Evolutionary conservation across 345 rosid species (phyloP), one percentile per base, ranked within the genome.

Genomic region (Eutrema yunnanense): DNA sequence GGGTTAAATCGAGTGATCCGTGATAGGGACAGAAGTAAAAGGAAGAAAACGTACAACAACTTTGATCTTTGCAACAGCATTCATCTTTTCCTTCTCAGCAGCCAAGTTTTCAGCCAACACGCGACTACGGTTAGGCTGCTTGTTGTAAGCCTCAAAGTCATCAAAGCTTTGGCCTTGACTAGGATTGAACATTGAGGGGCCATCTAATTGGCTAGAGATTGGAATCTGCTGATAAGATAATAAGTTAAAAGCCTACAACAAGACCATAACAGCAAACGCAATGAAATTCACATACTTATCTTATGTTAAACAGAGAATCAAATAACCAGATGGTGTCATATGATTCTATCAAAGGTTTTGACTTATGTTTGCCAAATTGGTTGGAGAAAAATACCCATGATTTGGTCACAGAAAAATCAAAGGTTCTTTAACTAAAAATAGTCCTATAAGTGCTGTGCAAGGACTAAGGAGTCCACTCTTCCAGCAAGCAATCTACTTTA

Each of bases 11-110:
- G 52, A 74, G 47, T 33, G 60, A 22, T 42, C 27, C 13, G 2
- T 27, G 22, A 12, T 8, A 33, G 9, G 54, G 13, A 40, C 8
- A 16, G 2, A 29, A 65, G 63, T 12, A 16, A 54, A 22, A 33
- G 50, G 66, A 49, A 60, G 52, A 77, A 61, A 78, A 65, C 96
- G 32, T 83, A 95, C 99, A 93, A 95, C 97, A 60, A 95, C 99
- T 95, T 95, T 95, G 65, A 95, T 95, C 86, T 95, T 95, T 38
- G 99, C 99, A 59, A 92, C 99, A 67, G 97, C 83, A 76, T 85
- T 87, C 71, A 81, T 73, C 83, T 85, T 90, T 69, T 92, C 96
- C 81, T 87, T 92, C 73, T 95, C 99, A 11, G 76, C 89, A 37
- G 90, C 88, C 74, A 95, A 87, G 77, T 83, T 95, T 40, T 95